These are phyloP conservation scores for Psidium friedrichsthalianum DNA, from an alignment of 345 rosid species.

Conservation along the genomic window DNA sequence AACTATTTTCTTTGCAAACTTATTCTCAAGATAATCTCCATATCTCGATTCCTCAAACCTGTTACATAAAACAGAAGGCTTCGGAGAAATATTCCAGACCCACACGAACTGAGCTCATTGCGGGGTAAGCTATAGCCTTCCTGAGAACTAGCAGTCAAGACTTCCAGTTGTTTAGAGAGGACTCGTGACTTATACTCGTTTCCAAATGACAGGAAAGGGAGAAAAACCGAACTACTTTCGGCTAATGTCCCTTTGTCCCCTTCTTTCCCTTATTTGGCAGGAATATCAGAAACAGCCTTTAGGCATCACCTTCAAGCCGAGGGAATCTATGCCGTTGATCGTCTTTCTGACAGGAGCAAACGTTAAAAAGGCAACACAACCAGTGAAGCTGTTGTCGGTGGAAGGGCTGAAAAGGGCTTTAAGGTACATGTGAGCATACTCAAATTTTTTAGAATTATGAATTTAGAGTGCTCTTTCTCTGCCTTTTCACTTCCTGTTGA, in stretches of 20 bases:
- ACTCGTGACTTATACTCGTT: neutral
- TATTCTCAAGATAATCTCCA: constrained; percentile 1
- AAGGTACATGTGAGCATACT: constrained; percentile 28
- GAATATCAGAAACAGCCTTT: constrained; percentile 56
- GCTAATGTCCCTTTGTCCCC: neutral
- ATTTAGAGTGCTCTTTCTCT: neutral
- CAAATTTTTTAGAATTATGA: neutral
- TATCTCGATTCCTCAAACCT: neutral
- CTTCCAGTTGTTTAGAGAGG: neutral
- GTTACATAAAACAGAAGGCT: constrained; percentile 38
- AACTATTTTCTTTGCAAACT: constrained; percentile 6
- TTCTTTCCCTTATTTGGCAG: constrained; percentile 17
- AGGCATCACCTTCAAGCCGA: constrained; percentile 33
- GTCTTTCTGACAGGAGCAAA: constrained; percentile 36
- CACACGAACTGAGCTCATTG: constrained; percentile 63
- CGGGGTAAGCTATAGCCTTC: constrained; percentile 53
- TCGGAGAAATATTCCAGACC: constrained; percentile 44
- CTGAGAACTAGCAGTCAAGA: neutral
- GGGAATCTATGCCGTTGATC: constrained; percentile 67
- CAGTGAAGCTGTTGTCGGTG: constrained; percentile 54
- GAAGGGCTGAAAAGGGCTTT: constrained; percentile 74
- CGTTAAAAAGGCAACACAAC: constrained; percentile 30
- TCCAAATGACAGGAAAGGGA: neutral
- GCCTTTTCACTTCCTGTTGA: neutral
- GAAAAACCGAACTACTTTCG: neutral